Conservation (phyloP, 257 asterid genomes). For the Eucommia ulmoides region DNA sequence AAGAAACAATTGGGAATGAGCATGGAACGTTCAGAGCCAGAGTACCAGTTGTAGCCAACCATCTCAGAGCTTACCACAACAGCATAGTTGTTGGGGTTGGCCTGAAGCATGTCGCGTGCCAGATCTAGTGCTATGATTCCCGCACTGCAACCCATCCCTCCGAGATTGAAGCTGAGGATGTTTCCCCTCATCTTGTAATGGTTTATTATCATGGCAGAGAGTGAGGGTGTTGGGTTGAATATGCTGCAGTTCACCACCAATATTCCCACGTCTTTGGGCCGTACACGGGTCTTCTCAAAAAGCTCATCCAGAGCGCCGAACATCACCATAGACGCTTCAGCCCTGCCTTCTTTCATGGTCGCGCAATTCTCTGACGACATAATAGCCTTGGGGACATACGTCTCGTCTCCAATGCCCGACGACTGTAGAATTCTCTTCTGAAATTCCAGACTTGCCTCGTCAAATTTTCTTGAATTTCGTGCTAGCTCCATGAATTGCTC, state of each 20-base stretch:
- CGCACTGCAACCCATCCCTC: conserved; percentile 98
- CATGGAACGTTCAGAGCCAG: conserved; percentile 82
- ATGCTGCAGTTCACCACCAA: conserved; percentile 86
- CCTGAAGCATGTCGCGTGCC: conserved; percentile 83
- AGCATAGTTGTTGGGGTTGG: conserved; percentile 71
- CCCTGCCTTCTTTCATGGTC: conserved; percentile 92
- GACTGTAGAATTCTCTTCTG: conserved; percentile 55
- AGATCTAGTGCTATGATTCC: conserved; percentile 66
- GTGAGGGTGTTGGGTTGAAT: conserved; percentile 97
- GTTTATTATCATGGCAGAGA: conserved; percentile 91
- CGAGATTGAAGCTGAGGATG: conserved; percentile 71
- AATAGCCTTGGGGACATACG: conserved; percentile 62
- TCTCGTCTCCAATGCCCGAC: conserved; percentile 86
- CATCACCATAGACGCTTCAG: conserved; percentile 72
- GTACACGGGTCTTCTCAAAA: conserved; percentile 48
- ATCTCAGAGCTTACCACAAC: conserved; percentile 89
- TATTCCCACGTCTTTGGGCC: conserved; percentile 78
- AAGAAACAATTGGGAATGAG: conserved; percentile 82
- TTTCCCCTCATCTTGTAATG: conserved; percentile 93
- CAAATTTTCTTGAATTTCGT: conserved; percentile 60
- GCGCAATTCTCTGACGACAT: conserved; percentile 56
- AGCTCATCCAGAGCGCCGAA: conserved; percentile 89
- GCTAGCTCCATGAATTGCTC: conserved; percentile 68
- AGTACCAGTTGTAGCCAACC: conserved; percentile 90
- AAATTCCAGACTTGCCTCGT: conserved; percentile 49